phyloP scores from a whole-genome alignment of 176 grass and related monocot genomes.

The Juncus effusus region DNA sequence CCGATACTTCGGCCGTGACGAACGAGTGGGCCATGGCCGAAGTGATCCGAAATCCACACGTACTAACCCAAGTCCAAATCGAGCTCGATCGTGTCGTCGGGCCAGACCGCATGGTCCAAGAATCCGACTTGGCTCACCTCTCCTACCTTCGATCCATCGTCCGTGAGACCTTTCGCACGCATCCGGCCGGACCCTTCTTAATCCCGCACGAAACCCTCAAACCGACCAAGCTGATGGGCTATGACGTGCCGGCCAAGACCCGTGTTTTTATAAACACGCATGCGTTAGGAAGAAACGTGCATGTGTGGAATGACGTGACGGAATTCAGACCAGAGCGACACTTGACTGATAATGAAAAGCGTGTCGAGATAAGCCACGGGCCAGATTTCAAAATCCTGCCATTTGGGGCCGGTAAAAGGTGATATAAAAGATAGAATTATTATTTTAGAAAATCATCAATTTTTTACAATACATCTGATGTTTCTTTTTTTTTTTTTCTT shows the following conservation, averaged over 20 bases:
- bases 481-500: no score
- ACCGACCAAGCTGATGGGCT: constrained; percentile 76
- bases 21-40: constrained; percentile 96
- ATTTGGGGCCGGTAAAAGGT: constrained; percentile 68
- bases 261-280: constrained; percentile 92
- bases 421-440: no score
- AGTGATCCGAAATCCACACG: constrained; percentile 71
- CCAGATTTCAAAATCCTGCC: constrained; percentile 85
- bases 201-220: constrained; percentile 72
- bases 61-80: constrained; percentile 56
- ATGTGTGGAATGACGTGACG: constrained; percentile 51
- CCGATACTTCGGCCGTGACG: constrained; percentile 65
- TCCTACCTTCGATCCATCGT: constrained; percentile 77
- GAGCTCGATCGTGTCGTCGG: constrained; percentile 67
- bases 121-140: constrained; percentile 55
- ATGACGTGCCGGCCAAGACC: constrained; percentile 66
- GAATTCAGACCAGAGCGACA: constrained; percentile 77
- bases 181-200: constrained; percentile 67
- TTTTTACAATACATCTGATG: no score
- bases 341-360: constrained; percentile 27
- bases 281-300: constrained; percentile 66
- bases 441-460: no score
- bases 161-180: constrained; percentile 82
- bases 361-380: constrained; percentile 81
- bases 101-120: constrained; percentile 45